A percentile compares a stretch with the other conserved stretches of the same genome.
Conservation (phyloP, 768 basidiomycete species). For the Russula emetica region DNA sequence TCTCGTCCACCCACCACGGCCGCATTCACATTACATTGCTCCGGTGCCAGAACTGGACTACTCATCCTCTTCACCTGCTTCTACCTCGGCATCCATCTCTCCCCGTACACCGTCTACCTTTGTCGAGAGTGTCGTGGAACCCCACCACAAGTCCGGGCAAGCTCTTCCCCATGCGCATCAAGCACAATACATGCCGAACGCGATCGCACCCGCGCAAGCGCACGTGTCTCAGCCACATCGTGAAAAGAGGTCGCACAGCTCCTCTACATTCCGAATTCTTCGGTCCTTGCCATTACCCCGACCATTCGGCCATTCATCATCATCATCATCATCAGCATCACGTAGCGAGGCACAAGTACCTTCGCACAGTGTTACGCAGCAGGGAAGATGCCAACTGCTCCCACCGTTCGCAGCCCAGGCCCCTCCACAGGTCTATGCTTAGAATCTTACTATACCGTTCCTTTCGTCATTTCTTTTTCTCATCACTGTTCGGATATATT, state of each 20-base stretch:
- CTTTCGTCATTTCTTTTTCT: not conserved
- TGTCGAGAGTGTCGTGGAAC: not conserved
- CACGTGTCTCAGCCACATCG: slow-evolving; percentile 15
- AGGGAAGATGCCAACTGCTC: slow-evolving; percentile 18
- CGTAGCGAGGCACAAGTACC: slow-evolving; percentile 4
- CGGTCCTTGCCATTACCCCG: slow-evolving; percentile 25
- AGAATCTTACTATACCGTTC: not conserved
- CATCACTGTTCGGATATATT: not conserved
- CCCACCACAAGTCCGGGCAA: slow-evolving; percentile 2
- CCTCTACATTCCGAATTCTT: slow-evolving; percentile 25
- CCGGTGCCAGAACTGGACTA: slow-evolving; percentile 14
- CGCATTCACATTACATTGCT: slow-evolving; percentile 1
- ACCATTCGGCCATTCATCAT: slow-evolving; percentile 14
- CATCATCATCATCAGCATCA: slow-evolving; percentile 12
- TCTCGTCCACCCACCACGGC: slow-evolving; percentile 18
- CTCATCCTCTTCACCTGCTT: slow-evolving; percentile 2
- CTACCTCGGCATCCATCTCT: slow-evolving; percentile 22
- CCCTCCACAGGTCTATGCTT: slow-evolving; percentile 20
- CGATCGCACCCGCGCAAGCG: not conserved
- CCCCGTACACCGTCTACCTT: slow-evolving; percentile 17
- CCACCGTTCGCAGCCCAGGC: slow-evolving; percentile 23
- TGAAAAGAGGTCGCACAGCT: slow-evolving; percentile 14
- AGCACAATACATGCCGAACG: not conserved
- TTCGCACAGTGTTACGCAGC: slow-evolving; percentile 13
- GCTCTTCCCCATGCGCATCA: not conserved